A percentile compares a stretch with the other conserved stretches of the same genome.
These are phyloP conservation scores for Xylaria arbuscula DNA, from an alignment of 2,329 filamentous ascomycete genomes.

Conservation along the genomic window DNA sequence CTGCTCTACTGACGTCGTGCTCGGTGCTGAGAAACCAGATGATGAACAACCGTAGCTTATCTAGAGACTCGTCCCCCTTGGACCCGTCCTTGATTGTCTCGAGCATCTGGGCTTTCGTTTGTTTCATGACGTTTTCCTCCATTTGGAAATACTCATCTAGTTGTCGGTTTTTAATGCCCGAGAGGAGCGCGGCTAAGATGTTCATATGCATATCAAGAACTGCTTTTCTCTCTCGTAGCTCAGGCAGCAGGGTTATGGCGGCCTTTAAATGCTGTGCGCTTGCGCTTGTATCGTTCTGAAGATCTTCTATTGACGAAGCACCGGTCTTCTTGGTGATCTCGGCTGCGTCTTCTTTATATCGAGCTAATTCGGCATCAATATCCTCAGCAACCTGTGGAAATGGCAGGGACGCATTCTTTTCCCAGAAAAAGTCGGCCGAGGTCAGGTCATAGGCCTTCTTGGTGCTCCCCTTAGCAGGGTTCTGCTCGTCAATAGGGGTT, in stretches of 20 bases:
- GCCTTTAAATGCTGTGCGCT: conserved; percentile 96
- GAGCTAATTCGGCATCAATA: conserved; percentile 90
- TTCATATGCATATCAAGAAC: conserved; percentile 99
- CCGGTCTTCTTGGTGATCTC: conserved; percentile 97
- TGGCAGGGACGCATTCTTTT: conserved; percentile 86
- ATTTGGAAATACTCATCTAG: conserved; percentile 96
- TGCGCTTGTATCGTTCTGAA: conserved; percentile 87
- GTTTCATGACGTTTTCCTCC: conserved; percentile 92
- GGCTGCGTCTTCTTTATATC: conserved; percentile 94
- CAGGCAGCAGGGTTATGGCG: conserved; percentile 91
- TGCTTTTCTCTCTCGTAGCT: conserved; percentile 92
- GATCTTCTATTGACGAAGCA: conserved; percentile 89
- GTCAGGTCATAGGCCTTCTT: conserved; percentile 93
- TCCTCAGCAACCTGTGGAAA: conserved; percentile 98
- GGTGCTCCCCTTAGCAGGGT: conserved; percentile 77
- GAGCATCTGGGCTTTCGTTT: conserved; percentile 87
- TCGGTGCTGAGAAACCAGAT: conserved; percentile 98
- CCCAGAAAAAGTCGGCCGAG: conserved; percentile 95
- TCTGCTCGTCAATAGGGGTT: conserved; percentile 79
- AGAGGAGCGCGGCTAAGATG: conserved; percentile 80
- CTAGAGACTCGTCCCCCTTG: conserved; percentile 84
- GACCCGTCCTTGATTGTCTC: conserved; percentile 83
- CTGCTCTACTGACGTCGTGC: conserved; percentile 82
- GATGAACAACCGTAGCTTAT: conserved; percentile 93
- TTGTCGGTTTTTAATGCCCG: conserved; percentile 92